Conservation (phyloP, 495 filamentous ascomycete species). For the Cryomyces minteri region DNA sequence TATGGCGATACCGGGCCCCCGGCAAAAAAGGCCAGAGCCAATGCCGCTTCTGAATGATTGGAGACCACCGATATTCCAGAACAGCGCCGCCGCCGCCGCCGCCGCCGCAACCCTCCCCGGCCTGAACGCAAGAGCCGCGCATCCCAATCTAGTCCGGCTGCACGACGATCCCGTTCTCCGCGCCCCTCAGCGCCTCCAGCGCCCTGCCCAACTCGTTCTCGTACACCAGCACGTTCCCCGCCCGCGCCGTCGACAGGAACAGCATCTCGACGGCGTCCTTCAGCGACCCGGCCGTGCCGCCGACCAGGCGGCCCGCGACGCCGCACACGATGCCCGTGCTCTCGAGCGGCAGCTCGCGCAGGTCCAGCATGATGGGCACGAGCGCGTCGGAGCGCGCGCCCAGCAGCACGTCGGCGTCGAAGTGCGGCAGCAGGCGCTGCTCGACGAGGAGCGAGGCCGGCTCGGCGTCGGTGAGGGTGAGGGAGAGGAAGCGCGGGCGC, state of each 20-base stretch:
- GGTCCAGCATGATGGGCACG: conserved; percentile 77
- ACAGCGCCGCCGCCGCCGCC: too few species aligned
- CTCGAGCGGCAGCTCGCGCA: conserved; percentile 65
- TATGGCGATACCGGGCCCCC: too few species aligned
- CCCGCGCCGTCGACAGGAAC: conserved; percentile 75
- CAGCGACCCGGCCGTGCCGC: conserved; percentile 7
- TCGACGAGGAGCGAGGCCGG: conserved; percentile 72
- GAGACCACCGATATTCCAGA: too few species aligned
- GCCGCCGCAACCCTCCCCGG: too few species aligned
- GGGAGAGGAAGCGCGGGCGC: conserved; percentile 47
- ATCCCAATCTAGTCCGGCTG: too few species aligned
- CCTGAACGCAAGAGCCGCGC: too few species aligned
- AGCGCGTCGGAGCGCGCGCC: conserved; percentile 66
- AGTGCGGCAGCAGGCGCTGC: conserved; percentile 42
- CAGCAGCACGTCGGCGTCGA: conserved; percentile 41
- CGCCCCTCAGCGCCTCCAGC: conserved; percentile 41
- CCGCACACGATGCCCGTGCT: conserved; percentile 69
- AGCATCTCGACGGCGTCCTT: conserved; percentile 58
- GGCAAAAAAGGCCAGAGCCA: too few species aligned
- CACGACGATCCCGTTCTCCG: not conserved
- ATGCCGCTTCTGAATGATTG: too few species aligned
- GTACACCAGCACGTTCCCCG: conserved; percentile 76
- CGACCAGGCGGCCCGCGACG: conserved; percentile 43
- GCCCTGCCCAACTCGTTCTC: conserved; percentile 52
- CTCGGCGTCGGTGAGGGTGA: conserved; percentile 74